A percentile compares a stretch with the other conserved stretches of the same genome.
These are phyloP conservation scores for Penicillium longicatenatum DNA, from an alignment of 495 filamentous ascomycete species.

Conservation along the genomic window DNA sequence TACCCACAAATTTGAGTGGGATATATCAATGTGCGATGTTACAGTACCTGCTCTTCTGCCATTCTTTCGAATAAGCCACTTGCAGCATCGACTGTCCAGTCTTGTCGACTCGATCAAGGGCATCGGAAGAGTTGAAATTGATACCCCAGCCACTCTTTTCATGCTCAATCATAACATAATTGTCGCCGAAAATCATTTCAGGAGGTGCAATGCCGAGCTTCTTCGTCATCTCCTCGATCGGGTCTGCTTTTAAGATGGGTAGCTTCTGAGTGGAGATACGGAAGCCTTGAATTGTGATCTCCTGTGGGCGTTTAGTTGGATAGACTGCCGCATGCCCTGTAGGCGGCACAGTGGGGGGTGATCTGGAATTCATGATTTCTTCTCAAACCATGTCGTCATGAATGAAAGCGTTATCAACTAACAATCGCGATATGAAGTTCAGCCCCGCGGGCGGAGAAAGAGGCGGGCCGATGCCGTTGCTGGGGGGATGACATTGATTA, in stretches of 20 bases:
- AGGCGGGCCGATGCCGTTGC: slow-evolving; percentile 44
- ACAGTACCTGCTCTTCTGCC: slow-evolving; percentile 75
- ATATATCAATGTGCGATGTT: not conserved
- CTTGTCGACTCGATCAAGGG: slow-evolving; percentile 89
- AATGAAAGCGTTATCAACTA: slow-evolving; percentile 9
- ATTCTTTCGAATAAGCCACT: slow-evolving; percentile 88
- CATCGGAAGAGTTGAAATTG: slow-evolving; percentile 80
- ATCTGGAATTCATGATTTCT: slow-evolving; percentile 18
- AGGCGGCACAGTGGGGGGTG: slow-evolving; percentile 1
- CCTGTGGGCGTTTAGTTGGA: slow-evolving; percentile 34
- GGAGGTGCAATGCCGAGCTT: slow-evolving; percentile 82
- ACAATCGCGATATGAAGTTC: slow-evolving; percentile 16
- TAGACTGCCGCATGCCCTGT: slow-evolving; percentile 26
- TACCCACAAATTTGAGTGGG: not conserved
- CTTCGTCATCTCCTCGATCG: slow-evolving; percentile 83
- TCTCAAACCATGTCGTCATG: slow-evolving; percentile 18
- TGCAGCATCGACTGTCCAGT: slow-evolving; percentile 86
- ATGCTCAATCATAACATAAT: slow-evolving; percentile 75
- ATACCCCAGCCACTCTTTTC: slow-evolving; percentile 68
- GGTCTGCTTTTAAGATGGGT: slow-evolving; percentile 86
- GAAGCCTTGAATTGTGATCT: slow-evolving; percentile 60
- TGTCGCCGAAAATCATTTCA: slow-evolving; percentile 99
- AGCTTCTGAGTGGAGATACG: slow-evolving; percentile 77
- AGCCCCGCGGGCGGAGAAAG: slow-evolving; percentile 46
- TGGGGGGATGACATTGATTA: slow-evolving; percentile 32